Percentiles rank a stretch among this genome's conserved stretches.
Evolutionary conservation across 345 rosid genomes (phyloP).

Genomic region (Murraya paniculata): DNA sequence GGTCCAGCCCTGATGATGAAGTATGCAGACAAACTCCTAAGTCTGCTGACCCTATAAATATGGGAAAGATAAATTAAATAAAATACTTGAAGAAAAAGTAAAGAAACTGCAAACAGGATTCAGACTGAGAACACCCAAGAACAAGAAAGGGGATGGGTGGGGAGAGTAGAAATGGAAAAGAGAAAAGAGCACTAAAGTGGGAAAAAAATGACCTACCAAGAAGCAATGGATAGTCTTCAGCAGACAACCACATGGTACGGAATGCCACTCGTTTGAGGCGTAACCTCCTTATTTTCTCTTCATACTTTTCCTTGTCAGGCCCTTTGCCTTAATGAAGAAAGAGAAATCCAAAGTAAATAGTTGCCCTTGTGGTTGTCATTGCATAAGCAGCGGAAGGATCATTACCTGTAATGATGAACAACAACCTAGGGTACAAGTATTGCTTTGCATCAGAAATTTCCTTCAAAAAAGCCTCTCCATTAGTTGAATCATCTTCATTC

Average conservation of each 20-base stretch:
- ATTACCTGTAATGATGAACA: constrained; percentile 89
- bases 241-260: constrained; percentile 93
- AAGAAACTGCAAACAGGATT: background rate
- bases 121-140: background rate
- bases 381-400: background rate
- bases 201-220: constrained; percentile 43
- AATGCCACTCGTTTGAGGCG: constrained; percentile 85
- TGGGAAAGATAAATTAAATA: constrained; percentile 8
- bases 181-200: background rate
- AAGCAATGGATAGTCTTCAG: constrained; percentile 94
- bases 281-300: constrained; percentile 72
- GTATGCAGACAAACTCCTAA: constrained; percentile 97
- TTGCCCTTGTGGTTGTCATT: background rate
- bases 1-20: constrained; percentile 95
- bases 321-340: constrained; percentile 68
- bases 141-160: background rate
- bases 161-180: background rate
- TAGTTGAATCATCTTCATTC: constrained; percentile 52
- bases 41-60: constrained; percentile 43
- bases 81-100: background rate
- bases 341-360: constrained; percentile 2
- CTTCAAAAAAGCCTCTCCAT: constrained; percentile 42
- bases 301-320: constrained; percentile 86
- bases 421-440: constrained; percentile 61
- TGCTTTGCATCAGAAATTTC: constrained; percentile 44